Evolutionary conservation across 495 filamentous ascomycete genomes (phyloP).

Genomic region (Penicillium malachiteum): DNA sequence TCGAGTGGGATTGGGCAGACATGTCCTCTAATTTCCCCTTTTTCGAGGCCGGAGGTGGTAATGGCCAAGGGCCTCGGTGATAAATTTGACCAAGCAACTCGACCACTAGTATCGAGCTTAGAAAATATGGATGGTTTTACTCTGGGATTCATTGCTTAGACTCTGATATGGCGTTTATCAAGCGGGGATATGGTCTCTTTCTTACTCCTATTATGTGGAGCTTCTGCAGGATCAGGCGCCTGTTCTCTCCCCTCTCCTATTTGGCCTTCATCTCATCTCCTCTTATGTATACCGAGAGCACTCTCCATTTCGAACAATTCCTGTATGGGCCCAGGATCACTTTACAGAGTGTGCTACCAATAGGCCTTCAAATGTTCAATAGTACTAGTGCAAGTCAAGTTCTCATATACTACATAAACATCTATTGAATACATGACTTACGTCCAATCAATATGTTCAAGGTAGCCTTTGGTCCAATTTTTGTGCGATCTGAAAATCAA

Average conservation of each 20-base stretch:
- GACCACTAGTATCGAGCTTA: neutral
- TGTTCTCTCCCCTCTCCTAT: slow-evolving; percentile 2
- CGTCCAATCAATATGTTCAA: too few species aligned
- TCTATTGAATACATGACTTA: too few species aligned
- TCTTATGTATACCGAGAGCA: slow-evolving; percentile 2
- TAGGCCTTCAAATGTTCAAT: too few species aligned
- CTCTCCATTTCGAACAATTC: slow-evolving; percentile 1
- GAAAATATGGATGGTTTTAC: neutral
- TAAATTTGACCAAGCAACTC: slow-evolving; percentile 17
- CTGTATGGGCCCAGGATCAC: neutral
- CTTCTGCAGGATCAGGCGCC: neutral
- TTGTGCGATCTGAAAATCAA: too few species aligned
- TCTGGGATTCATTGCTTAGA: slow-evolving; percentile 3
- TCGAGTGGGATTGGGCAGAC: slow-evolving; percentile 99
- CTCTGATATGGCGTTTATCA: slow-evolving; percentile 2
- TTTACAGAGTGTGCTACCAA: neutral
- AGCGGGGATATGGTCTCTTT: neutral
- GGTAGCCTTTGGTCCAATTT: too few species aligned
- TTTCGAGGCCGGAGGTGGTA: slow-evolving; percentile 32
- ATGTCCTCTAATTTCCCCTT: slow-evolving; percentile 57
- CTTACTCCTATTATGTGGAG: neutral
- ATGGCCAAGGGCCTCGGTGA: slow-evolving; percentile 25
- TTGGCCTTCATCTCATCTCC: neutral
- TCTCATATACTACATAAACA: too few species aligned
- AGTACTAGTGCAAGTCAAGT: too few species aligned